Percentiles rank a stretch among this genome's conserved stretches.
Conservation (phyloP, 2,329 filamentous ascomycete genomes). For the Epichloe sp. region DNA sequence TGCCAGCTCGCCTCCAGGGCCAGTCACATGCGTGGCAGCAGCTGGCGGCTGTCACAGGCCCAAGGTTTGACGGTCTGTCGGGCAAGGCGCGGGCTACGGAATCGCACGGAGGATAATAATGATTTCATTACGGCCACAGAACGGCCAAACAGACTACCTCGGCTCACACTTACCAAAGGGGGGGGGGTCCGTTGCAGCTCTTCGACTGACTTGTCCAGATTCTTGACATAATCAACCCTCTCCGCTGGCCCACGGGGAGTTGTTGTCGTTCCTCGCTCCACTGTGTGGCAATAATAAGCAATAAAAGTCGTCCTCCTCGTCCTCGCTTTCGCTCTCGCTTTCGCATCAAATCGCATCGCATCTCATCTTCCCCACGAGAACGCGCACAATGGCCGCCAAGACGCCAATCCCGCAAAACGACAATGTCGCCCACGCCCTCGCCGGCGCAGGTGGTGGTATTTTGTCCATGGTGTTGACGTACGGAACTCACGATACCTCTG, state of each 20-base stretch:
- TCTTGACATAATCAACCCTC: no score
- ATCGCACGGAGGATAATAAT: not conserved
- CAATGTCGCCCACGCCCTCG: constrained; percentile 91
- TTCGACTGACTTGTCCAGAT: no score
- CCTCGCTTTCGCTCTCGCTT: no score
- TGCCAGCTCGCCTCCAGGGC: not conserved
- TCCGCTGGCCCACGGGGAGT: no score
- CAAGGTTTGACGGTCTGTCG: not conserved
- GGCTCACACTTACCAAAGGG: not conserved
- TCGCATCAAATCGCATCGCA: no score
- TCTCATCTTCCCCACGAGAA: not conserved
- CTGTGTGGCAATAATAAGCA: no score
- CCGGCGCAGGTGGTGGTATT: constrained; percentile 84
- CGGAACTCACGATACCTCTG: not conserved
- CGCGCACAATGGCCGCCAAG: constrained; percentile 30
- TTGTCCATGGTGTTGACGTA: constrained; percentile 93
- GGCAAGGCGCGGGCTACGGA: not conserved
- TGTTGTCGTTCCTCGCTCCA: no score
- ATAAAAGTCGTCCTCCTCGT: no score
- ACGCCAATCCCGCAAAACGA: constrained; percentile 72
- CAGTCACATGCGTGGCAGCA: constrained; percentile 1
- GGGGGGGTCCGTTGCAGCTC: no score
- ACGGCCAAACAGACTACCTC: constrained; percentile 1
- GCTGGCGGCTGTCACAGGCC: not conserved
- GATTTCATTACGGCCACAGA: not conserved